phyloP scores from a whole-genome alignment of 441 rosid species.

The Rhodomyrtus psidioides region DNA sequence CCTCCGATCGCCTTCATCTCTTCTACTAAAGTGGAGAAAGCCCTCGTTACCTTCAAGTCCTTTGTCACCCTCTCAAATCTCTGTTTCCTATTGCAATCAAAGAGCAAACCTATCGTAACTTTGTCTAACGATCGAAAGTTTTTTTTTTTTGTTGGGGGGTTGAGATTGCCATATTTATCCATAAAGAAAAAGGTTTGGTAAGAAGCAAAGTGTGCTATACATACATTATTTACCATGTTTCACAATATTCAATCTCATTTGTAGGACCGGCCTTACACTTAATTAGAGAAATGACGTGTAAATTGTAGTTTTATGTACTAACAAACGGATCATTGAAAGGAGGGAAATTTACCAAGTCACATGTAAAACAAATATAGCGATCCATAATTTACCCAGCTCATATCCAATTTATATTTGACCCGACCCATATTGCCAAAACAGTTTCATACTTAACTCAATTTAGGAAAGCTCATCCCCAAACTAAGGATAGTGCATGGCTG shows the following conservation, averaged over 20 bases:
- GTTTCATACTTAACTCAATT: too few relatives aligned
- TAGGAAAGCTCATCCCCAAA: too few relatives aligned
- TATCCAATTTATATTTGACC: too few relatives aligned
- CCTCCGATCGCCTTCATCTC: constrained; percentile 60
- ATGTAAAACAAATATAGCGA: too few relatives aligned
- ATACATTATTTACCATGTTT: neutral
- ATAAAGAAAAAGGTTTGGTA: neutral
- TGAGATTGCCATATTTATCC: neutral
- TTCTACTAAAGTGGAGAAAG: constrained; percentile 60
- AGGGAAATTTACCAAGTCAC: neutral
- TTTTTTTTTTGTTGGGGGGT: neutral
- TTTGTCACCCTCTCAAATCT: constrained; percentile 66
- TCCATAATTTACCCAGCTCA: too few relatives aligned
- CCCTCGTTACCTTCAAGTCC: constrained; percentile 49
- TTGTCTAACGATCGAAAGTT: neutral
- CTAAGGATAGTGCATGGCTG: too few relatives aligned
- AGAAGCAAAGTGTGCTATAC: neutral
- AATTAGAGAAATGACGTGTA: neutral
- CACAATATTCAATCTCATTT: neutral
- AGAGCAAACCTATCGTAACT: neutral
- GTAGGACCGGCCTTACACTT: neutral
- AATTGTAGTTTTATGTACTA: neutral
- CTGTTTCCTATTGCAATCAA: constrained; percentile 38
- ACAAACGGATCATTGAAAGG: neutral
- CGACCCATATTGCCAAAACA: neutral